phyloP scores from a whole-genome alignment of 176 grass and related monocot genomes.

The Musa troglodytarum region DNA sequence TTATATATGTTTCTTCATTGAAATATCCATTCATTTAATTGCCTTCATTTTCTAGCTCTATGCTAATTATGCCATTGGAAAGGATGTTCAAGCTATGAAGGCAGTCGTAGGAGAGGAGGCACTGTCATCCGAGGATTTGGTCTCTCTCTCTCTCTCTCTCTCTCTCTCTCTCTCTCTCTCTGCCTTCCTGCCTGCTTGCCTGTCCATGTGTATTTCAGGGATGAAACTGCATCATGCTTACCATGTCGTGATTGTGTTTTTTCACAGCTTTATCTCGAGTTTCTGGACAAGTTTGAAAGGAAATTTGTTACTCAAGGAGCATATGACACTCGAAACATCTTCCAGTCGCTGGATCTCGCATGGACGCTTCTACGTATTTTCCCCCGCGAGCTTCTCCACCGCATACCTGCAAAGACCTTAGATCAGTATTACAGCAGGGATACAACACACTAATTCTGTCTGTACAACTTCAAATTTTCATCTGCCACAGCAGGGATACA shows the following conservation, averaged over 20 bases:
- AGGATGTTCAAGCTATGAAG: constrained; percentile 99
- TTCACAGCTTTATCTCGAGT: constrained; percentile 78
- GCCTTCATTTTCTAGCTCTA: constrained; percentile 54
- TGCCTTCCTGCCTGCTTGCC: not conserved
- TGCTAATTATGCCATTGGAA: constrained; percentile 97
- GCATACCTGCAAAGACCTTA: constrained; percentile 73
- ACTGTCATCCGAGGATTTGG: constrained; percentile 93
- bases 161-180: not conserved
- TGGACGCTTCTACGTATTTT: constrained; percentile 89
- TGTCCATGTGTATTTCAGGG: no score
- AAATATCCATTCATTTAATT: constrained; percentile 5
- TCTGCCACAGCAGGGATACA: not conserved
- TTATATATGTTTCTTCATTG: not conserved
- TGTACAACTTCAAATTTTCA: constrained; percentile 1
- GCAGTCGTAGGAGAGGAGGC: constrained; percentile 97
- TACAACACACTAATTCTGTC: constrained; percentile 36
- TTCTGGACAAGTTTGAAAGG: constrained; percentile 84
- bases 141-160: constrained; percentile 28
- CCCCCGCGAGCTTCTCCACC: constrained; percentile 73
- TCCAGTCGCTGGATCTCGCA: constrained; percentile 90
- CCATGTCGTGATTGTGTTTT: not conserved
- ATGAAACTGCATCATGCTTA: not conserved
- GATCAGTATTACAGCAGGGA: constrained; percentile 76
- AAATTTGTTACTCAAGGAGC: constrained; percentile 81
- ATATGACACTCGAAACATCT: constrained; percentile 83